Base-by-base conservation (phyloP, 306 rosid genomes). In the Sicyos edulis region DNA sequence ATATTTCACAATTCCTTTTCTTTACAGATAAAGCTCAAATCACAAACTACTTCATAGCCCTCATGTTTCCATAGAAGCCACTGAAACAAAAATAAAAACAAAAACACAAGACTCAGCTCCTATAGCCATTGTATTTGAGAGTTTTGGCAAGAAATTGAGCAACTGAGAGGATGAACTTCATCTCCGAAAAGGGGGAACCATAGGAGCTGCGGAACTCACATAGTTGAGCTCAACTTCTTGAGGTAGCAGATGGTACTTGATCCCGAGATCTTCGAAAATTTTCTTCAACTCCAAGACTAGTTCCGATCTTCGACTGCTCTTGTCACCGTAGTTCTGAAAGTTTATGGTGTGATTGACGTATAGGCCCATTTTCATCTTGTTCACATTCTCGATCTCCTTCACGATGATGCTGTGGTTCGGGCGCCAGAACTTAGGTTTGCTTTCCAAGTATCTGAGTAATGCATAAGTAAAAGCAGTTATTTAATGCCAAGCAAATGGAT, bases 401-500 rank as follows among this genome's bases (percentile, higher is more conserved):
- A 88, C 89, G 11, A 81, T 20, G 24, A 88, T 80, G n/a, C 75
- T 84, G 56, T 90, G 91, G 24, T 55, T 74, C 0, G 89, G 83
- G 22, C 83, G 89, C 98, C 97, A 93, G 78, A 88, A 85, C 62
- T 85, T 82, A 8, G 92, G 96, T 75, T 65, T 90, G 78, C 88
- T 81, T 52, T 93, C 98, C 81, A 93, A 62, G 78, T 86, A 88
- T 79, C 98, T 93, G 81, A 78, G 15, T 9, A 49, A 52, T 9
- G 1, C 62, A 16, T 16, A n/a, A 70, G 52, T 16, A 10, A 51
- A 66, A 8, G 16, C 8, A 24, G 15, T 15, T 9, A 2, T 10
- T 10, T 32, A 5, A 11, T 19, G 51, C n/a, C 53, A 65, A 44
- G 17, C 17, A 20, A 12, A 59, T 59, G 16, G 16, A 26, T 37